Conservation (phyloP, 2,329 filamentous ascomycete genomes). For the Fusarium setosum region DNA sequence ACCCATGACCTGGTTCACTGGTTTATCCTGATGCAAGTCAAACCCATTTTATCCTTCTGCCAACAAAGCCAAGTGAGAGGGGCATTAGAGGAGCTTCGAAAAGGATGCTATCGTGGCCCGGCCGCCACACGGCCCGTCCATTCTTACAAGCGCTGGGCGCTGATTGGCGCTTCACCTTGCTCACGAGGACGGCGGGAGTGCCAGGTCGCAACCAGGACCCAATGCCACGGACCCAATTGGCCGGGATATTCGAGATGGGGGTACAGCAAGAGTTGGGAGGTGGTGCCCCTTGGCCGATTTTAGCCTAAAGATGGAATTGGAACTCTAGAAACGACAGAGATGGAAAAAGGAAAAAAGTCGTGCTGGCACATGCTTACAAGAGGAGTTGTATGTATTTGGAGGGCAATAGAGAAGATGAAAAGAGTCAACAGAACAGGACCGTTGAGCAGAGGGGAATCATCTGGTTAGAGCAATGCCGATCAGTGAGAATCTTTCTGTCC, state of each 20-base stretch:
- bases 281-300: conserved; percentile 11
- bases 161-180: conserved; percentile 34
- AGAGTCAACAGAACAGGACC: background rate
- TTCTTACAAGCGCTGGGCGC: conserved; percentile 39
- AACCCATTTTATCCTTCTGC: background rate
- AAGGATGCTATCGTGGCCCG: conserved; percentile 6
- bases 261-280: background rate
- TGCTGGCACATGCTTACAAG: background rate
- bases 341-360: background rate
- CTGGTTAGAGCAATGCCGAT: background rate
- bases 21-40: background rate
- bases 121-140: conserved; percentile 1
- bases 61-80: background rate
- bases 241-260: conserved; percentile 20
- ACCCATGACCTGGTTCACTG: background rate
- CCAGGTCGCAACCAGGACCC: conserved; percentile 4
- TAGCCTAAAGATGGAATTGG: conserved; percentile 35
- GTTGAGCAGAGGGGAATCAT: too few species aligned
- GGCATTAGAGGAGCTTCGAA: background rate
- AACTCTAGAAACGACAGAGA: conserved; percentile 7
- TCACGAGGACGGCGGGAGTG: conserved; percentile 29
- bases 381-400: background rate
- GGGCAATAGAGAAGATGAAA: background rate
- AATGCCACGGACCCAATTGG: conserved; percentile 28
- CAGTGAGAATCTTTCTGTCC: background rate